Base-by-base conservation (phyloP, 2,329 filamentous ascomycete species). In the Paecilomyces sp. region DNA sequence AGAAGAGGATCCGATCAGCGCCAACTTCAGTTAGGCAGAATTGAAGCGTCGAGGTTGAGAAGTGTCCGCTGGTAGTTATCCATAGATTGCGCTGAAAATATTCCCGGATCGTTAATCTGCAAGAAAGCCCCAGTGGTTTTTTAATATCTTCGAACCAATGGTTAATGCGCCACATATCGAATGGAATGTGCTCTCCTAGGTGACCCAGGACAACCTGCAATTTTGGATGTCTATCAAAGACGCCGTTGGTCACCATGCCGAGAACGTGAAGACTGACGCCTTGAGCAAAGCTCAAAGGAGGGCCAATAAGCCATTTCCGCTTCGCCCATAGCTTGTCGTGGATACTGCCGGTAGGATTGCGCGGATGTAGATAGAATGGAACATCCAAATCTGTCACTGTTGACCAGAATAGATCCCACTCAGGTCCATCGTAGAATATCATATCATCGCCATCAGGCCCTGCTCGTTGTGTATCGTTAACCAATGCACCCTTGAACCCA, bases 361-460 rank as follows among this genome's bases (percentile, higher is more conserved):
- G 76, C 0, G 85, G 86, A 69, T 88, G 86, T 0, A 88, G 76
- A 66, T 88, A 88, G 55, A 88, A 78, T 0, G 85, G 85, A 0
- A 87, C 85, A 59, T 87, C 83, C 0, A 88, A 80, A 52, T 86
- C 82, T 1, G 77, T 78, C 8, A 81, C 78, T 0, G 80, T 81
- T 12, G 77, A 67, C 85, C 85, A 88, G 77, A 88, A 88, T 24
- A 80, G 70, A 33, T 75, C 72, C 78, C 81, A 89, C 61, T 83
- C 79, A 0, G 81, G 77, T 8, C 79, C 75, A 66, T 88, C 86
- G 72, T 88, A 88, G 74, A 87, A 88, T 68, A 88, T 75, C 76
- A 85, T 82, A 25, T 80, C 80, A 59, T 86, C 83, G 41, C 84
- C 85, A 60, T 86, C 82, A 0, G 74, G 63, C 2, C 84, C 84